phyloP scores from a whole-genome alignment of 495 filamentous ascomycete species.

The Zalerion maritima region DNA sequence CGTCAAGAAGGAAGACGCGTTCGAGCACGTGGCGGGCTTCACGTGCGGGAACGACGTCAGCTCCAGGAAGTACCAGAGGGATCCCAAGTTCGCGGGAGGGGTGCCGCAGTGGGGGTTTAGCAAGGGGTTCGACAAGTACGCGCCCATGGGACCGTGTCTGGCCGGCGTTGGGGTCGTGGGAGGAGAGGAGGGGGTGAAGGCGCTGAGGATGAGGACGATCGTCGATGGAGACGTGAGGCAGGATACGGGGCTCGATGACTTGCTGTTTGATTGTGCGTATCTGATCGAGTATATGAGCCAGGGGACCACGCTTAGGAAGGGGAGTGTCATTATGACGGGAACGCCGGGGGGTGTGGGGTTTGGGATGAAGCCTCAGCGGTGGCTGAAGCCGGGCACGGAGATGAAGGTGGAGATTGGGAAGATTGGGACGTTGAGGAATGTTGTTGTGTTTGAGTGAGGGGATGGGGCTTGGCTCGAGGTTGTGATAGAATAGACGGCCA shows the following conservation, averaged over 20 bases:
- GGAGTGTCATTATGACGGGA: conserved; percentile 15
- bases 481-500: neutral
- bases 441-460: conserved; percentile 11
- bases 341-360: conserved; percentile 20
- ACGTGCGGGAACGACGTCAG: conserved; percentile 35
- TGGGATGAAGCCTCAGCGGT: conserved; percentile 20
- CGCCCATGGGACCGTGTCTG: conserved; percentile 22
- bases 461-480: neutral
- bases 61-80: conserved; percentile 30
- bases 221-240: conserved; percentile 28
- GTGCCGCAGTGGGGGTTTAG: conserved; percentile 13
- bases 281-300: conserved; percentile 7
- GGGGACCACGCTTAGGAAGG: conserved; percentile 13
- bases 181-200: conserved; percentile 8
- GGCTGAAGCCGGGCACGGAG: conserved; percentile 20
- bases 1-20: conserved; percentile 23
- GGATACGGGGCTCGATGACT: conserved; percentile 18
- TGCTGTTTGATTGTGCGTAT: conserved; percentile 18
- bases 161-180: conserved; percentile 14
- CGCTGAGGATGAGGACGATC: conserved; percentile 17
- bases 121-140: conserved; percentile 17
- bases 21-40: conserved; percentile 34
- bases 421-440: conserved; percentile 25
- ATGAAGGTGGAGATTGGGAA: conserved; percentile 22
- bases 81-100: conserved; percentile 16